Base-by-base conservation (phyloP, 495 filamentous ascomycete genomes). In the Daldinia caldariorum region DNA sequence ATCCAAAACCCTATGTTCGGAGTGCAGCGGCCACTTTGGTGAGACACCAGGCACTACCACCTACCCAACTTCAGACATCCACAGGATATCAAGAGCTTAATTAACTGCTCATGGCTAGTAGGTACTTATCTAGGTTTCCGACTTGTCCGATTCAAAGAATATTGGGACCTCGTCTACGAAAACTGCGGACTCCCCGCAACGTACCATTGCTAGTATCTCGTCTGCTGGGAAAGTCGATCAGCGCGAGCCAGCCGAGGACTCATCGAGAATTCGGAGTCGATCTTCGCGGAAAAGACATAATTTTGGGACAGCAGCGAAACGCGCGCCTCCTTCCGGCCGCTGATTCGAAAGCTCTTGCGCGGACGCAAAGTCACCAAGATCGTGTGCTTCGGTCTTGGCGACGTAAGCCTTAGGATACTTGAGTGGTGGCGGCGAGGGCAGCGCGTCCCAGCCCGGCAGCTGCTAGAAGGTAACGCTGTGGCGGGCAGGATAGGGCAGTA, bases 361-460 rank as follows among this genome's bases (percentile, higher is more conserved):
- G 73, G 55, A 76, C 43, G 63, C 38, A 78, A 58, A 41, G 71
- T 76, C 63, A 80, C 76, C 50, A 80, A 82, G 58, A 67, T 81
- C 65, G 58, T 82, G 39, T 80, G 79, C 67, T 82, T 80, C 45
- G 78, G 78, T 47, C 69, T 82, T 51, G 78, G 79, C 66, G 75
- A 81, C 59, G 72, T 76, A 58, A 67, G 45, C 60, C 61, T 72
- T 51, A 73, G 22, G 10, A 9, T n/a, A 8, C 20, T 14, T n/a
- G n/a, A n/a, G n/a, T 26, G 50, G 13, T 45, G 37, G 26, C n/a
- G 20, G 45, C 47, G 26, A 31, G 35, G 31, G 9, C n/a, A n/a
- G n/a, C n/a, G n/a, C n/a, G n/a, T n/a, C n/a, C n/a, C n/a, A n/a
- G n/a, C n/a, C n/a, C 20, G 22, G 37, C 61, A 63, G 50, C 10